Base-by-base conservation (phyloP, 352 stramenopile species). In the Plasmopara halstedii region DNA sequence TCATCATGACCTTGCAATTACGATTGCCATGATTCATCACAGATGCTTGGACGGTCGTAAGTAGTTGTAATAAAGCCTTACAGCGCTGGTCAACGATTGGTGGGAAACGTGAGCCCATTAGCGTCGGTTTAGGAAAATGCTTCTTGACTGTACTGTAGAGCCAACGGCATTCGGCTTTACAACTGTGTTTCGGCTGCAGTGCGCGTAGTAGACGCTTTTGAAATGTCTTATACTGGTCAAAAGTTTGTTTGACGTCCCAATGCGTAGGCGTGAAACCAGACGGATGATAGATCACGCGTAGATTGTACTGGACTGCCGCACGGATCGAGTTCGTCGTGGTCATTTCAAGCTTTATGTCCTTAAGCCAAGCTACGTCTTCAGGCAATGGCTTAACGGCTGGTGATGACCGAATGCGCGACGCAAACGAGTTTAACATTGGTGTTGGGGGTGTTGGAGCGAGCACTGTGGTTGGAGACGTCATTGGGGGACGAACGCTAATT, bases 111-210 rank as follows among this genome's bases (percentile, higher is more conserved):
- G 53, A 56, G 42, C 62, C 46, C 17, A 79, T 54, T 1, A 71
- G 46, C 15, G 53, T 63, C 18, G 49, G 36, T 46, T 70, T 73
- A 4, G 76, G 76, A 29, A 85, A 88, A 41, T 78, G 67, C n/a
- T 70, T 70, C 46, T 70, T 73, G 26, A 83, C 42, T 21, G 73
- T 75, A 40, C 43, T 69, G 62, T 77, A 64, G 17, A 88, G 58
- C 66, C 64, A 88, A 9, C 55, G 60, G 56, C 76, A 88, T 36
- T 85, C 70, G 37, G 72, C 67, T 37, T 69, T 70, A 54, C 76
- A 88, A 23, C 48, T 60, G 52, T 88, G 76, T 23, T 73, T 73
- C 42, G 66, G 63, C 47, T 71, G 49, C 22, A 85, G 57, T 39
- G 63, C 53, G 22, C 51, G 51, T 10, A 81, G 50, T 23, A 85